phyloP scores from a whole-genome alignment of 2,329 filamentous ascomycete genomes.

The Grosmannia clavigera region DNA sequence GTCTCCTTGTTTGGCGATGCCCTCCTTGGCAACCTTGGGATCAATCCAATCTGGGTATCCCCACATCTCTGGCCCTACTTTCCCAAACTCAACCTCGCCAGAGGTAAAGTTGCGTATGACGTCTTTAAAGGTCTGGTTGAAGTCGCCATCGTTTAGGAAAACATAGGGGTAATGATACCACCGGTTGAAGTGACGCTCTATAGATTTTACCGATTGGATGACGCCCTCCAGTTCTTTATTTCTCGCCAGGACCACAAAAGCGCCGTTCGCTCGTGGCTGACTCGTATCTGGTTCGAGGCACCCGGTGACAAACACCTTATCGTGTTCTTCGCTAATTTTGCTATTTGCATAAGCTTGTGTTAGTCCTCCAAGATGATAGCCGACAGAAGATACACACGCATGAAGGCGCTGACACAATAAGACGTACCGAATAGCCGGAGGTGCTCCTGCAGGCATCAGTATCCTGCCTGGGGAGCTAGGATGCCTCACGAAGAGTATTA shows the following conservation, averaged over 20 bases:
- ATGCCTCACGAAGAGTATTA: conserved; percentile 80
- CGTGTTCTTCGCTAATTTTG: conserved; percentile 93
- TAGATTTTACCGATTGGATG: conserved; percentile 91
- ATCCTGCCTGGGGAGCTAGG: conserved; percentile 71
- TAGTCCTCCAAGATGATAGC: neutral
- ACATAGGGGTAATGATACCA: conserved; percentile 99
- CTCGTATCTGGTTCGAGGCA: conserved; percentile 72
- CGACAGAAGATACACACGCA: neutral
- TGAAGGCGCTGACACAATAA: neutral
- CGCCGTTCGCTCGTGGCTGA: conserved; percentile 77
- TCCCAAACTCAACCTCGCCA: conserved; percentile 77
- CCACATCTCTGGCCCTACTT: conserved; percentile 85
- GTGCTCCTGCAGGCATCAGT: conserved; percentile 76
- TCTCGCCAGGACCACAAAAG: conserved; percentile 86
- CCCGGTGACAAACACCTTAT: conserved; percentile 89
- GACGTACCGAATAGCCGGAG: conserved; percentile 79
- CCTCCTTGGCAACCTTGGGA: conserved; percentile 83
- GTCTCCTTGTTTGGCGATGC: conserved; percentile 92
- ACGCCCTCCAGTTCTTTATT: conserved; percentile 97
- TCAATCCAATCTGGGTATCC: conserved; percentile 96
- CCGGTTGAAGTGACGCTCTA: conserved; percentile 96
- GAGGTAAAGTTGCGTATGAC: conserved; percentile 85
- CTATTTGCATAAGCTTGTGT: conserved; percentile 30
- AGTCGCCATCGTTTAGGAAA: conserved; percentile 94
- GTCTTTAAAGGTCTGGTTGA: conserved; percentile 88